Base-by-base conservation (phyloP, 202 grass and related monocot species). In the Zizania palustris region DNA sequence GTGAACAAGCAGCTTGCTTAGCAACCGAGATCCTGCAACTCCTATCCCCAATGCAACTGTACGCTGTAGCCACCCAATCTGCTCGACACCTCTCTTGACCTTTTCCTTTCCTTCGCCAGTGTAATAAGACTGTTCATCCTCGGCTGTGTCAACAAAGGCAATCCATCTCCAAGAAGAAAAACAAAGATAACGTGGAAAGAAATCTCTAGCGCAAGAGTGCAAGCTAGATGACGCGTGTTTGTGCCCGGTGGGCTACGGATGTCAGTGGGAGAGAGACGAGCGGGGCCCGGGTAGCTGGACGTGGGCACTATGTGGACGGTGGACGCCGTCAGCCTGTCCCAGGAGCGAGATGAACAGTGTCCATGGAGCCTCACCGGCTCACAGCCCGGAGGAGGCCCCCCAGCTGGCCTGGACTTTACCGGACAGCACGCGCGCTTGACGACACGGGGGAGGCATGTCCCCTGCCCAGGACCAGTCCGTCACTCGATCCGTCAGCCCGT, bases 351-450 rank as follows among this genome's bases (percentile, higher is more conserved):
- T 16, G 42, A 14, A 18, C 34, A 12, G 53, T 18, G 20, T 40
- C 55, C 7, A 11, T 11, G 15, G 58, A 15, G 28, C 44, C 6
- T 64, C 6, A 5, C 73, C 34, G 6, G 16, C 36, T 0, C 10
- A 3, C 10, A 3, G 62, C 49, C 54, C 53, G 51, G 38, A 48
- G 34, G 40, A 58, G 42, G 42, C 34, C 84, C n/a, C n/a, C 84
- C n/a, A 53, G 50, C 39, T 55, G 51, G 73, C 51, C 67, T 51
- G 20, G 43, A 8, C 73, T 78, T 87, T 83, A 16, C 60, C 51
- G 67, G 79, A 73, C 85, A 87, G 36, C 43, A 43, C 43, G 54
- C n/a, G 68, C 80, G 83, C 68, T 60, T 78, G 80, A 87, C 68
- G 62, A 61, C 74, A 78, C 54, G 54, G 37, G 44, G 74, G 85